These are phyloP conservation scores for Ramalina intermedia DNA, from an alignment of 495 filamentous ascomycete species.

Conservation along the genomic window DNA sequence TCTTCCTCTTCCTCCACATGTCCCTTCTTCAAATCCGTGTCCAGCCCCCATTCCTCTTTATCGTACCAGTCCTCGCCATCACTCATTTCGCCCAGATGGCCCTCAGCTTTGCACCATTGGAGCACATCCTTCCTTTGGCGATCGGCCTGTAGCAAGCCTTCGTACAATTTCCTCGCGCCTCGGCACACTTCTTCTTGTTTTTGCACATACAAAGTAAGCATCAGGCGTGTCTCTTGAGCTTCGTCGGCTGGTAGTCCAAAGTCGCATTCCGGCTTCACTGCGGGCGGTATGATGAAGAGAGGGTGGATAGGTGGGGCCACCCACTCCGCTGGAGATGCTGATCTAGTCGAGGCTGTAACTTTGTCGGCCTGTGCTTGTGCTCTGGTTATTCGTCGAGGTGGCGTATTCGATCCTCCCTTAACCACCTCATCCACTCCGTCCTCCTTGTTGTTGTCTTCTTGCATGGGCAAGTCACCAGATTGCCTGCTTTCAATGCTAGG, in stretches of 20 bases:
- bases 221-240: constrained; percentile 74
- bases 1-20: constrained; percentile 84
- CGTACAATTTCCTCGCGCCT: constrained; percentile 58
- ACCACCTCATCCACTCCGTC: constrained; percentile 11
- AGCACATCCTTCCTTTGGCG: constrained; percentile 65
- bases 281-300: constrained; percentile 62
- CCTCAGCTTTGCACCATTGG: constrained; percentile 81
- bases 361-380: constrained; percentile 43
- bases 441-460: constrained; percentile 10
- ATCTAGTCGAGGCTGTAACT: constrained; percentile 20
- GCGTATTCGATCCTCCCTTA: constrained; percentile 23
- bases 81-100: constrained; percentile 69
- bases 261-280: constrained; percentile 58
- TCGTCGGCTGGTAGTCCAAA: constrained; percentile 66
- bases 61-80: constrained; percentile 97
- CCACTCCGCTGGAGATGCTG: constrained; percentile 32
- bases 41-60: constrained; percentile 71
- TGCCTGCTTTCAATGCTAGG: not conserved
- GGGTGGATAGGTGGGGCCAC: constrained; percentile 55
- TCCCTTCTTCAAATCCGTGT: constrained; percentile 77
- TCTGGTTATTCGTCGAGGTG: constrained; percentile 54
- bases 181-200: constrained; percentile 92
- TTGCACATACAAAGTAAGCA: constrained; percentile 77
- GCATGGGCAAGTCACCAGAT: not conserved
- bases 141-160: constrained; percentile 61